Evolutionary conservation across 495 filamentous ascomycete species (phyloP).

Genomic region (Beverwykella pulmonaria): DNA sequence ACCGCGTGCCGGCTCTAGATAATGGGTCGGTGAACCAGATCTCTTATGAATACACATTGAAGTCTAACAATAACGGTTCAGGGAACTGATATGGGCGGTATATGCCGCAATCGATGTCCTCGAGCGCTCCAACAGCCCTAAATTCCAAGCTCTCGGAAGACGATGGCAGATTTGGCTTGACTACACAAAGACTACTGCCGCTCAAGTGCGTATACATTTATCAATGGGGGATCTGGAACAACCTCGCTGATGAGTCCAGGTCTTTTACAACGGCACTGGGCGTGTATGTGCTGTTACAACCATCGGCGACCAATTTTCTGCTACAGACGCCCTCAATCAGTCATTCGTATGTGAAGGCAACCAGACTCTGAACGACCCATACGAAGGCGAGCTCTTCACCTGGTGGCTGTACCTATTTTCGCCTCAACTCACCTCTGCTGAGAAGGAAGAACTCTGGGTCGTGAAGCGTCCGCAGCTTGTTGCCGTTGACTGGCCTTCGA

Average conservation of each 20-base stretch:
- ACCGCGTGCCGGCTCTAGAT: constrained; percentile 45
- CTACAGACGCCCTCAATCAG: too few relatives aligned
- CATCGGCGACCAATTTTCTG: too few relatives aligned
- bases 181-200: constrained; percentile 44
- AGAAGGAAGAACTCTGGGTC: constrained; percentile 43
- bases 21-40: constrained; percentile 33
- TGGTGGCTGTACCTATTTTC: constrained; percentile 49
- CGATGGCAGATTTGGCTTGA: constrained; percentile 47
- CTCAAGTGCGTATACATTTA: constrained; percentile 1
- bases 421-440: constrained; percentile 35
- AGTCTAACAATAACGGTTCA: not conserved
- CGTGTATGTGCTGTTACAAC: constrained; percentile 44
- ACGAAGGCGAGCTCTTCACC: constrained; percentile 48
- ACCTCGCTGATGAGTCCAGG: constrained; percentile 8
- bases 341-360: too few relatives aligned
- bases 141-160: constrained; percentile 38
- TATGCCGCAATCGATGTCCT: not conserved
- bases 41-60: not conserved
- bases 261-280: constrained; percentile 44
- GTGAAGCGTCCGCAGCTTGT: constrained; percentile 45
- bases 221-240: not conserved
- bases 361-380: too few relatives aligned
- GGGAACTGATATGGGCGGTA: constrained; percentile 5
- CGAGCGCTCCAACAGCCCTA: not conserved
- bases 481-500: constrained; percentile 35